Evolutionary conservation across 352 stramenopile genomes (phyloP), one percentile per base, ranked within the genome.

Genomic region (Plasmopara halstedii): DNA sequence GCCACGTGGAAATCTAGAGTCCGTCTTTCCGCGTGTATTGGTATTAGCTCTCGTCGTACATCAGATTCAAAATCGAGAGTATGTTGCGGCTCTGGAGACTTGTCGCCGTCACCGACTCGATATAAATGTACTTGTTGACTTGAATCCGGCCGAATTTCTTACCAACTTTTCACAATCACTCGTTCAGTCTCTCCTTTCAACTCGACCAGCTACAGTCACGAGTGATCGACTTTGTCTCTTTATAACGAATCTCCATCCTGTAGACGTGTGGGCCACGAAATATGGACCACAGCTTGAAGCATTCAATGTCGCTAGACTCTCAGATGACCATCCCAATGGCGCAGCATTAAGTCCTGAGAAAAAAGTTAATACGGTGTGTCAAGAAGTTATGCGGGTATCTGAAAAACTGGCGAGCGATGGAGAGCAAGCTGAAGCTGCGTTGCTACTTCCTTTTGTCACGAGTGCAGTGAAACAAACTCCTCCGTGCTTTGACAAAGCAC

Each of bases 51-150:
- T 87, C 2, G 59, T 58, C 0, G 41, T 70, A 1, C 53, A 66
- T 31, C 70, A 76, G 17, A 68, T 88, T 26, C 44, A 68, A 31
- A 35, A 48, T 13, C 47, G 42, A 7, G 44, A 73, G 40, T 84
- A 80, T 41, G 59, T 58, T 2, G 42, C 57, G 4, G 81, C 81
- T 3, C 54, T 88, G 6, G 81, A 92, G 23, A 57, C 85, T 36
- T 76, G 71, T 35, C 77, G 81, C n/a, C 78, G 77, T 25, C 81
- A 92, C 36, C 78, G 81, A 7, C 36, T 92, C 6, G 81, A 92
- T 42, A 42, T 92, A 38, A 89, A 89, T 45, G 11, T 92, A 27
- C 67, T 92, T 3, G 72, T 88, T 17, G 78, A 92, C 37, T 77
- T 71, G 35, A 50, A 86, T 21, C 44, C 55, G 3, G 14, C 48